Evolutionary conservation across 169 alveolate genomes (phyloP).

Genomic region (Plasmodium malariae): DNA sequence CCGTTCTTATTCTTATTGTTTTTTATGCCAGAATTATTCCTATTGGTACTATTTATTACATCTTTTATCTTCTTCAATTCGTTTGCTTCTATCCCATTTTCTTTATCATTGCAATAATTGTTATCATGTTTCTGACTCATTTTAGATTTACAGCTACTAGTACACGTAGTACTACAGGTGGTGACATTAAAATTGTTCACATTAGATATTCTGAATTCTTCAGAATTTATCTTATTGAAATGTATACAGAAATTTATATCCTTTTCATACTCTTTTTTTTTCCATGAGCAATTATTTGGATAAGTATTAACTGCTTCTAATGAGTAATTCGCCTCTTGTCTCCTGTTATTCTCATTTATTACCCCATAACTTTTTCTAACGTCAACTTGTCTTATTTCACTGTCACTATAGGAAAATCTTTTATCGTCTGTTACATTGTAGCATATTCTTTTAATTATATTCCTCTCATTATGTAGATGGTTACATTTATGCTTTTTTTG

Average conservation of each 20-base stretch:
- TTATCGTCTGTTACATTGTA: too few species aligned
- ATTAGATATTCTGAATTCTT: neutral
- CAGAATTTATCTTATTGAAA: neutral
- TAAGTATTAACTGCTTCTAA: too few species aligned
- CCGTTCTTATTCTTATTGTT: neutral
- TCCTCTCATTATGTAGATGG: too few species aligned
- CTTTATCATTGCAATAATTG: neutral
- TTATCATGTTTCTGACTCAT: neutral
- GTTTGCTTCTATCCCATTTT: neutral
- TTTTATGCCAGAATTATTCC: neutral
- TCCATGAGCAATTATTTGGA: too few species aligned
- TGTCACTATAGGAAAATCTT: too few species aligned
- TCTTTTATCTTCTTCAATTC: neutral
- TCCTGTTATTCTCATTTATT: too few species aligned
- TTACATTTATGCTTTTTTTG: too few species aligned
- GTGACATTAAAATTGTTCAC: neutral
- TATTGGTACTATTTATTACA: neutral
- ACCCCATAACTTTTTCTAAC: too few species aligned
- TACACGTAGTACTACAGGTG: constrained; percentile 27
- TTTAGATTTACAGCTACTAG: constrained; percentile 25
- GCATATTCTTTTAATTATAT: too few species aligned
- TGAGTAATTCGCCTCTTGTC: too few species aligned
- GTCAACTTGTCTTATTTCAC: too few species aligned
- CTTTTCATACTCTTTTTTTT: neutral
- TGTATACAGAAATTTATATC: neutral